Evolutionary conservation across 2,329 filamentous ascomycete genomes (phyloP), one percentile per base, ranked within the genome.

Genomic region (Keithomyces neogunnii): DNA sequence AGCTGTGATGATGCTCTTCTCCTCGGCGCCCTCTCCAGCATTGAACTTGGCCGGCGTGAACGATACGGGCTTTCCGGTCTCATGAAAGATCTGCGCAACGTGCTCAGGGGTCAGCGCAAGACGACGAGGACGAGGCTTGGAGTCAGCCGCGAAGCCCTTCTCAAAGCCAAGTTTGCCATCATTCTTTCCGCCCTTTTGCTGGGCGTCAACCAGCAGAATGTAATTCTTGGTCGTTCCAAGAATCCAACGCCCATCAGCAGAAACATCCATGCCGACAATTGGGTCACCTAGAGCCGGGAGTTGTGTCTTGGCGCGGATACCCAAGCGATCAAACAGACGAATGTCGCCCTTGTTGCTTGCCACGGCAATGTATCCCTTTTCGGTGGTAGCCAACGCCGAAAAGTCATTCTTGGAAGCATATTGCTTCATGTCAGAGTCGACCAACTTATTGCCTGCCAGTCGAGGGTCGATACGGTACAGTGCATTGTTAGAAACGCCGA

Each of bases 151-250:
- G 62, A 99, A 99, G 0, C 89, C 76, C 66, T 88, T 91, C 70
- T 99, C 91, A 64, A 99, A 99, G 2, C 93, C 93, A n/a, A 99
- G 84, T 70, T 96, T 96, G 64, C 93, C 93, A 64, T 93, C 89
- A 58, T 97, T 95, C 77, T 96, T 97, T 66, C 93, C 93, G 1
- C 85, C 81, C 64, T 93, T 90, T 64, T 99, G 93, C 60, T 92
- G 71, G 0, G 90, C 83, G 63, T 99, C 93, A 56, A 99, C 89
- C 55, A 99, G 85, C 6, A 99, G 81, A 10, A 99, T 82, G 66
- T 97, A 99, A 3, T 92, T 99, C 45, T 87, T 84, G 61, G 92
- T 96, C 1, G 93, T 99, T 19, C 88, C 93, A 35, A 99, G 79
- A 19, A 99, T 83, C 92, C 92, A 99, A 60, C 89, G 88, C 48